Evolutionary conservation across 2,329 filamentous ascomycete species (phyloP), one percentile per base, ranked within the genome.

Genomic region (Ambrosiella beaveri): DNA sequence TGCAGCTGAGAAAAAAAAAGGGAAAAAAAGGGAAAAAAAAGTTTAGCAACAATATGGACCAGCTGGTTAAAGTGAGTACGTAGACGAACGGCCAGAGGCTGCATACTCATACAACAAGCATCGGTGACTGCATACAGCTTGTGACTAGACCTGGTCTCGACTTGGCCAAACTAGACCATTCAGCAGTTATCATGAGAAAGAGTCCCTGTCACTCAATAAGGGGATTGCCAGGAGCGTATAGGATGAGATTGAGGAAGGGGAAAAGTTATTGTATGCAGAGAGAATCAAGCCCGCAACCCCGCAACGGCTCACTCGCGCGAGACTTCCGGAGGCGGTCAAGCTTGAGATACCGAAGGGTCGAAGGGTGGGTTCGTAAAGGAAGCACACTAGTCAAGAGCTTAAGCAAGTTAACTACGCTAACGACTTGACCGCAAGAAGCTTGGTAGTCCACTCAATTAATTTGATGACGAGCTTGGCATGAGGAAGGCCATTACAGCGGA

Each of bases 51-150:
- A 27, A 27, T 27, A 2, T 5, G 27, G 27, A 5, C 27, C 3
- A 27, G 27, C 5, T 27, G 41, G 37, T 15, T n/a, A 41, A 54
- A 54, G 52, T 54, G 52, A 54, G 39, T 54, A 54, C 52, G 52
- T 54, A 54, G 52, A 54, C 52, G 52, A 54, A 38, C 27, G n/a
- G 15, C 9, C 19, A 51, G 35, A 51, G 15, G 9, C 17, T 53
- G 37, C 35, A 15, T 39, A 27, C 12, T 53, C 27, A 17, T 53
- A 35, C 51, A 53, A 37, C n/a, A 11, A 53, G 51, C 51, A 15
- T 37, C 37, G 17, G 52, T 44, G 19, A 27, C 19, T 44, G 52
- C 52, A 54, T 54, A 54, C 52, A 54, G 52, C 52, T 54, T 37
- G 52, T 27, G 47, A 36, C 19, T 19, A 51, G 47, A 11, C 47